A percentile compares a stretch with the other conserved stretches of the same genome.
Conservation (phyloP, 495 filamentous ascomycete species). For the Penicillium paradoxum region DNA sequence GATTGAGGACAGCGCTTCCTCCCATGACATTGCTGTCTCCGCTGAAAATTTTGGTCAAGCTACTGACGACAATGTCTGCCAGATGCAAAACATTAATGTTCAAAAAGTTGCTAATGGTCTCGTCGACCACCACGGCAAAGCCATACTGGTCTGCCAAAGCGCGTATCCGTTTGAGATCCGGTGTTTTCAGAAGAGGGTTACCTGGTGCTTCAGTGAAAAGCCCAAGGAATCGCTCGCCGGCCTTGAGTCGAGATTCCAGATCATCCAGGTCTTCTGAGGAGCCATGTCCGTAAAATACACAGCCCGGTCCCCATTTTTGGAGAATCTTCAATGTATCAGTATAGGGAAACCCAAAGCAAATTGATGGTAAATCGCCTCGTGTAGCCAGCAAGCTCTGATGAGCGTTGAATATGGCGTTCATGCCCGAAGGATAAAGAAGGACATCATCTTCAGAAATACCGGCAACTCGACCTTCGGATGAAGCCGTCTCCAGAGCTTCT, state of each 20-base stretch:
- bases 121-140: slow-evolving; percentile 89
- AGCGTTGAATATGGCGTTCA: slow-evolving; percentile 89
- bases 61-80: slow-evolving; percentile 88
- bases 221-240: slow-evolving; percentile 73
- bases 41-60: slow-evolving; percentile 93
- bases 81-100: slow-evolving; percentile 89
- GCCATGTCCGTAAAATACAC: slow-evolving; percentile 84
- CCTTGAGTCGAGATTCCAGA: slow-evolving; percentile 63
- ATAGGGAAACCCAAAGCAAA: slow-evolving; percentile 72
- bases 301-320: slow-evolving; percentile 90
- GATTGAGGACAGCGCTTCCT: slow-evolving; percentile 82
- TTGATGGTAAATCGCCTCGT: slow-evolving; percentile 37
- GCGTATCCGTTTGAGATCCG: slow-evolving; percentile 76
- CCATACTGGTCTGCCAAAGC: slow-evolving; percentile 74
- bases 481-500: slow-evolving; percentile 52
- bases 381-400: slow-evolving; percentile 66
- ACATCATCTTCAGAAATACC: slow-evolving; percentile 85
- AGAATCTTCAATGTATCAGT: slow-evolving; percentile 94
- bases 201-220: slow-evolving; percentile 94
- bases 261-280: slow-evolving; percentile 80
- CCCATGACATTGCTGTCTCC: slow-evolving; percentile 99
- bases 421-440: slow-evolving; percentile 81
- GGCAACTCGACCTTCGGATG: slow-evolving; percentile 48
- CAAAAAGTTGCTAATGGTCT: slow-evolving; percentile 93
- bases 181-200: slow-evolving; percentile 82